A percentile compares a stretch with the other conserved stretches of the same genome.
These are phyloP conservation scores for Daldinia loculata DNA, from an alignment of 495 filamentous ascomycete genomes.

Conservation along the genomic window DNA sequence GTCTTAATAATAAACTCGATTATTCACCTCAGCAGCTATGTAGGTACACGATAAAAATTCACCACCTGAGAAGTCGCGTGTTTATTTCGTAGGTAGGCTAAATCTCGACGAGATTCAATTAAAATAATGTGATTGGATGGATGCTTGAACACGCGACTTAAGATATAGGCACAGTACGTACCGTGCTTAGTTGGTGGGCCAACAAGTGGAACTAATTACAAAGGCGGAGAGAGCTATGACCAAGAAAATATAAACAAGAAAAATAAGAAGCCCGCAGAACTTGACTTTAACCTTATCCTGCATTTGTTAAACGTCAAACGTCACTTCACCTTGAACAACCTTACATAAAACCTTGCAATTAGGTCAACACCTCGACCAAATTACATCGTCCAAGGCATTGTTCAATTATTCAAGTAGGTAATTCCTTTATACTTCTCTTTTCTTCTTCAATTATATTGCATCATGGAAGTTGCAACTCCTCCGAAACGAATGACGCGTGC, in stretches of 20 bases:
- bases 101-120: background rate
- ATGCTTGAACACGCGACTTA: background rate
- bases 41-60: background rate
- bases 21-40: background rate
- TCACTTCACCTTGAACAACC: slow-evolving; percentile 14
- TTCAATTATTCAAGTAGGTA: slow-evolving; percentile 25
- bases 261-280: slow-evolving; percentile 27
- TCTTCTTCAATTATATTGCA: slow-evolving; percentile 19
- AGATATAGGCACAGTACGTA: background rate
- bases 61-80: background rate
- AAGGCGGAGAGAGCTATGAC: slow-evolving; percentile 39
- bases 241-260: slow-evolving; percentile 47
- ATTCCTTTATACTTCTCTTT: slow-evolving; percentile 10
- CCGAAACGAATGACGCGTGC: slow-evolving; percentile 69
- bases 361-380: slow-evolving; percentile 13
- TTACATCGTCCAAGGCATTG: slow-evolving; percentile 13
- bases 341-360: slow-evolving; percentile 21
- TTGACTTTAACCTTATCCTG: slow-evolving; percentile 22
- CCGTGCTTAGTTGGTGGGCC: slow-evolving; percentile 37
- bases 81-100: background rate
- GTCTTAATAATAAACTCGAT: background rate
- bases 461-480: slow-evolving; percentile 55
- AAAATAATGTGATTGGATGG: background rate
- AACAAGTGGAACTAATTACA: slow-evolving; percentile 27
- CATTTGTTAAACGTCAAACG: background rate